Evolutionary conservation across 192 early-diverging fungal genomes (phyloP), one percentile per base, ranked within the genome.

Genomic region (Backusella liffmaniae): DNA sequence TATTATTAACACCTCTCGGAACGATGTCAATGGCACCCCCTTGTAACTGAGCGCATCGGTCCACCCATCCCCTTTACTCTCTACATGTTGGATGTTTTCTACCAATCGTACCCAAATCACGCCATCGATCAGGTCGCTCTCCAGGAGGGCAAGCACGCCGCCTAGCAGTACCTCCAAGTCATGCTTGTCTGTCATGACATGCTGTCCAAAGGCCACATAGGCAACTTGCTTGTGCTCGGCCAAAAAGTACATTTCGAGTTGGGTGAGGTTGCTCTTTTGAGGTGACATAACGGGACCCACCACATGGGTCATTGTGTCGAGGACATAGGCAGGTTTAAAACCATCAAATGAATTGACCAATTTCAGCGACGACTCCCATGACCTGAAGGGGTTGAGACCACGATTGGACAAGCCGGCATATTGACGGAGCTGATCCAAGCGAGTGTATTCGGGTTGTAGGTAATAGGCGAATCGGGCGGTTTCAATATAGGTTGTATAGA

Each of bases 161-260:
- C 23, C 56, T 23, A 62, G 9, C 10, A 62, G 9, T 2, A 62
- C 23, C 9, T 62, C 56, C 26, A 62, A 26, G 4, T 62, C 56
- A 29, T 62, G 56, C 5, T 32, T 26, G 16, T 59, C 42, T 4
- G 75, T 21, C 5, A 23, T 37, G 30, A 59, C 16, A 16, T 46
- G 62, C 67, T 62, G 72, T 2, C 78, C 78, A 65, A 83, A 80
- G 21, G 82, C 75, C 15, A 83, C 39, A 29, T 80, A 83, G 2
- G 74, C 30, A 0, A 73, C 76, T 5, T 34, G 68, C 0, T 23
- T 7, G 21, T 80, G 78, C 1, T 3, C n/a, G 8, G 68, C 34
- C 21, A 83, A 29, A 59, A 73, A 83, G 0, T 34, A 3, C 4
- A 9, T 18, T 16, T 70, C 18, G 4, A 12, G 9, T 3, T 26